Percentiles rank a stretch among this genome's conserved stretches.
These are phyloP conservation scores for Colletotrichum liaoningense DNA, from an alignment of 2,329 filamentous ascomycete genomes.

Conservation along the genomic window DNA sequence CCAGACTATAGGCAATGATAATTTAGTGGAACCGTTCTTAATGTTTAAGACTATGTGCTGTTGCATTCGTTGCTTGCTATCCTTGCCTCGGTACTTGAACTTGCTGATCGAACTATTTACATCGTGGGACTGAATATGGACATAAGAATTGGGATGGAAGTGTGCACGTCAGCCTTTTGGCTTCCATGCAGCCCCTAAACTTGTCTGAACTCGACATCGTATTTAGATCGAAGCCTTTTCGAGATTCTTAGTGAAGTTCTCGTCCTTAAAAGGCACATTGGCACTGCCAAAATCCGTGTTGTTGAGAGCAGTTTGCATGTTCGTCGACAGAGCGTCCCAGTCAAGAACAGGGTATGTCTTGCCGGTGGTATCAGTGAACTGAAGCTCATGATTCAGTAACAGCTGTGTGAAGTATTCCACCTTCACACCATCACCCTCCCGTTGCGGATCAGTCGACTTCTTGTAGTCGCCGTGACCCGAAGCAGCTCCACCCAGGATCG, in stretches of 20 bases:
- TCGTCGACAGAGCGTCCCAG: conserved; percentile 54
- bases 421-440: conserved; percentile 39
- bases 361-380: conserved; percentile 49
- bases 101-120: not conserved
- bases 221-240: conserved; percentile 1
- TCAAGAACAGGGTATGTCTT: conserved; percentile 53
- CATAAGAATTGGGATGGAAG: not conserved
- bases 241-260: conserved; percentile 38
- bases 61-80: not conserved
- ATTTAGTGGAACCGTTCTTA: not conserved
- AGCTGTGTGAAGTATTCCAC: conserved; percentile 47
- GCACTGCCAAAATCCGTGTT: conserved; percentile 54
- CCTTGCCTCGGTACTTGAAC: not conserved
- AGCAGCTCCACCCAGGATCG: conserved; percentile 49
- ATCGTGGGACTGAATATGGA: not conserved
- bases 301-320: conserved; percentile 47
- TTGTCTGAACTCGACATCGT: not conserved
- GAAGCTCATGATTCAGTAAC: conserved; percentile 49
- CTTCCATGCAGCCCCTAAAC: too few species aligned
- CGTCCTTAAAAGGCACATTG: conserved; percentile 53
- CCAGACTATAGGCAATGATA: not conserved
- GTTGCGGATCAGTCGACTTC: conserved; percentile 35
- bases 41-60: not conserved
- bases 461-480: conserved; percentile 52
- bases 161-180: not conserved